These are phyloP conservation scores for Kodamaea nitidulidarum DNA, from an alignment of 805 yeast genomes.

Conservation along the genomic window DNA sequence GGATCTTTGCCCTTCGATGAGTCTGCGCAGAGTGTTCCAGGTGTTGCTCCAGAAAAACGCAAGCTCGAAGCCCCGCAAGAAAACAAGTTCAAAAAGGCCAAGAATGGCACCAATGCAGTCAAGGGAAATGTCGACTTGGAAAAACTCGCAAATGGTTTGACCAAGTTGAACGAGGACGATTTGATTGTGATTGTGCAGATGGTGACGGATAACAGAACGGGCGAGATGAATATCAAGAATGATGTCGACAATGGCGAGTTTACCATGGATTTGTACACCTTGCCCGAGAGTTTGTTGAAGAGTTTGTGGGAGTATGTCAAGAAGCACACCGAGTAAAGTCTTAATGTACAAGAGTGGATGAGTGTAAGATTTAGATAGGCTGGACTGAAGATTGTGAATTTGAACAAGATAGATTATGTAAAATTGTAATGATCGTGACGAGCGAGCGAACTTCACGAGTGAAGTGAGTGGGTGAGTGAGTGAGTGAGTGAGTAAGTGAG, in stretches of 20 bases:
- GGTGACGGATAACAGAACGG: conserved; percentile 93
- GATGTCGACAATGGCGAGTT: conserved; percentile 97
- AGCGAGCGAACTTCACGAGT: no score
- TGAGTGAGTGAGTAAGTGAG: no score
- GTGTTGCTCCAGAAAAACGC: conserved; percentile 18
- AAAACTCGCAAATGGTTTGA: conserved; percentile 82
- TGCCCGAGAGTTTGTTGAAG: conserved; percentile 86
- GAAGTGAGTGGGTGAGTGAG: no score
- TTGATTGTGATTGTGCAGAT: conserved; percentile 91
- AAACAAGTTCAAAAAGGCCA: conserved; percentile 44
- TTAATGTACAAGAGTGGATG: no score
- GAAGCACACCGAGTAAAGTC: conserved; percentile 47
- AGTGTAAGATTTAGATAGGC: no score
- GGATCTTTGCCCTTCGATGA: conserved; percentile 68
- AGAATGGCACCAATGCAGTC: conserved; percentile 46
- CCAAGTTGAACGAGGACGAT: conserved; percentile 88
- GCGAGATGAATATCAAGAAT: conserved; percentile 92
- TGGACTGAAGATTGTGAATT: not conserved
- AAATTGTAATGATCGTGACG: no score
- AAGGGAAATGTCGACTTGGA: conserved; percentile 85
- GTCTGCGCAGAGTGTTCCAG: conserved; percentile 24
- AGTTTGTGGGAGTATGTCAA: conserved; percentile 93
- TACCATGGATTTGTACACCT: conserved; percentile 89
- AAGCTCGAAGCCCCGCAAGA: conserved; percentile 13
- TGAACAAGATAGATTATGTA: not conserved